phyloP scores from a whole-genome alignment of 1,139 yeast genomes.

The Blastobotrys malaysiensis region DNA sequence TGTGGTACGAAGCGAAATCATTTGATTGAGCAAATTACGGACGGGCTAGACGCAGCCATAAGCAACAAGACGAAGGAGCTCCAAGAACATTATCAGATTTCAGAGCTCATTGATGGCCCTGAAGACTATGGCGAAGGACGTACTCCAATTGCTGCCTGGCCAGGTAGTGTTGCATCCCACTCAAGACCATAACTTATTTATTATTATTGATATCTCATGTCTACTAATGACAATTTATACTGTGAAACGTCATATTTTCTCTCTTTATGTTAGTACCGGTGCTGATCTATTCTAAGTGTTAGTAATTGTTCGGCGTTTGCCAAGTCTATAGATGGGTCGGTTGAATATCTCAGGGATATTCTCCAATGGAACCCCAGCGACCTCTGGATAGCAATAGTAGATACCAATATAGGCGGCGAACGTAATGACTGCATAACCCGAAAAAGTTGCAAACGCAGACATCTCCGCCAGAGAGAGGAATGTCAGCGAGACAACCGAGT shows the following conservation, averaged over 20 bases:
- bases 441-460: conserved; percentile 36
- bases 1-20: conserved; percentile 50
- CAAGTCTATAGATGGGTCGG: not conserved
- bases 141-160: conserved; percentile 21
- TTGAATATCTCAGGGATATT: conserved; percentile 39
- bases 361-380: conserved; percentile 43
- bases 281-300: not conserved
- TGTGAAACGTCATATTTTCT: no score
- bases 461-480: conserved; percentile 36
- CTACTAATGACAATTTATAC: not conserved
- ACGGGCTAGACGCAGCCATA: conserved; percentile 43
- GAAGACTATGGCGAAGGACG: conserved; percentile 14
- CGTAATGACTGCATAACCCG: conserved; percentile 37
- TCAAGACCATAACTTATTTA: not conserved
- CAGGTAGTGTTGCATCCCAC: conserved; percentile 20
- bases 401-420: conserved; percentile 39
- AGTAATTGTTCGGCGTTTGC: not conserved
- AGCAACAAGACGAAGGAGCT: conserved; percentile 36
- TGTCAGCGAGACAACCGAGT: conserved; percentile 37
- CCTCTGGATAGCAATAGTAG: conserved; percentile 44
- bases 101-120: conserved; percentile 12
- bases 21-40: conserved; percentile 46
- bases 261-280: no score
- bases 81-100: conserved; percentile 20
- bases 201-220: not conserved